Conservation (phyloP, 805 yeast genomes). For the Sugiyamaella americana region DNA sequence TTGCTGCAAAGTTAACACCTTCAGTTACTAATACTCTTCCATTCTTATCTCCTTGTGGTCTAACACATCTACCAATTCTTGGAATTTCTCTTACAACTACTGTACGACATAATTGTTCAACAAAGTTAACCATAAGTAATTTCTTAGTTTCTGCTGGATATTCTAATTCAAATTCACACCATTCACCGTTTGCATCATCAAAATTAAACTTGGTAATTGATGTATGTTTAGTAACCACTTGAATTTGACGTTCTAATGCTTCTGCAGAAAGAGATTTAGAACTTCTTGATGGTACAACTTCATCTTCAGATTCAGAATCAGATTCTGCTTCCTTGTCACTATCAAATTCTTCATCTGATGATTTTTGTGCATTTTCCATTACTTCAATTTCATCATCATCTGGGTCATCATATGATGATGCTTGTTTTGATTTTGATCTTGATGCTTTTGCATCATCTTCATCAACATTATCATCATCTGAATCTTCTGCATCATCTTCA, state of each 20-base stretch:
- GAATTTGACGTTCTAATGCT: conserved; percentile 82
- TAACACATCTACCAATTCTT: conserved; percentile 86
- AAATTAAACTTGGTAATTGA: conserved; percentile 77
- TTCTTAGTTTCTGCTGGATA: conserved; percentile 83
- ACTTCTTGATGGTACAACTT: conserved; percentile 22
- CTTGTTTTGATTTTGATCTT: conserved; percentile 66
- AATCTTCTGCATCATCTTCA: conserved; percentile 35
- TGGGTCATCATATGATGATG: conserved; percentile 89
- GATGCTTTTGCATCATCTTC: conserved; percentile 37
- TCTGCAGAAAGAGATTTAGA: conserved; percentile 40
- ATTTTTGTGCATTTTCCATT: conserved; percentile 66
- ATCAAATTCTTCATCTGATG: conserved; percentile 29
- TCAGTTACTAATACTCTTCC: conserved; percentile 82
- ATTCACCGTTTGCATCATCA: conserved; percentile 80
- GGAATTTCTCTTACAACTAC: conserved; percentile 92
- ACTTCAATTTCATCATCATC: conserved; percentile 93
- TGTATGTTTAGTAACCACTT: conserved; percentile 65
- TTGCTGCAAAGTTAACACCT: conserved; percentile 94
- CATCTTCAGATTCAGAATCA: conserved; percentile 39
- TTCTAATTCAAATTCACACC: conserved; percentile 89
- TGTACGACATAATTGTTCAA: conserved; percentile 83
- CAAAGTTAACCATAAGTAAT: conserved; percentile 92
- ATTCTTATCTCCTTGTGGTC: conserved; percentile 57
- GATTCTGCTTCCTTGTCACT: conserved; percentile 34
- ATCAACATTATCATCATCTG: conserved; percentile 55